Conservation (phyloP, 805 yeast species). For the Lachancea thermotolerans region DNA sequence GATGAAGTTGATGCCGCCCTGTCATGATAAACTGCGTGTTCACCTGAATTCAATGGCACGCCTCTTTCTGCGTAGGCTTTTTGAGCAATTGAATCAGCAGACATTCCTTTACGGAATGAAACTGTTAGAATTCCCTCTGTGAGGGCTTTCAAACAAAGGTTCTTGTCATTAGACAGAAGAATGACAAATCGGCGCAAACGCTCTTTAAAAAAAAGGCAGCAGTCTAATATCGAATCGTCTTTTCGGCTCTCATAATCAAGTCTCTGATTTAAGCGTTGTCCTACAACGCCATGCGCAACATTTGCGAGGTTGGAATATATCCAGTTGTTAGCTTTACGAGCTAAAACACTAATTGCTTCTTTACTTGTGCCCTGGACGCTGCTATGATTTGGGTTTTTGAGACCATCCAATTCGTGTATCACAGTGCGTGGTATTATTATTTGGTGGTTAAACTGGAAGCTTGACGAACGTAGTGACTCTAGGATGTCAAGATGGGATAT, state of each 20-base stretch:
- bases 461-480: slow-evolving; percentile 40
- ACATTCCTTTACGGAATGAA: slow-evolving; percentile 38
- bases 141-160: slow-evolving; percentile 72
- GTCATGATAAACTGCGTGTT: not conserved
- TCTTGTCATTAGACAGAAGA: slow-evolving; percentile 74
- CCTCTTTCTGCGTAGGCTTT: slow-evolving; percentile 35
- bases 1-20: not conserved
- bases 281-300: slow-evolving; percentile 44
- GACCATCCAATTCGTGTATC: slow-evolving; percentile 73
- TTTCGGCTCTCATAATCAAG: slow-evolving; percentile 41
- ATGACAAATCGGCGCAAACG: slow-evolving; percentile 42
- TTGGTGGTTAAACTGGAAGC: slow-evolving; percentile 38
- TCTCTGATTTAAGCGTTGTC: slow-evolving; percentile 55
- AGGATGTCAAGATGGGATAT: slow-evolving; percentile 59
- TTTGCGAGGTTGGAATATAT: slow-evolving; percentile 54
- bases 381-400: slow-evolving; percentile 43
- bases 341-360: slow-evolving; percentile 45
- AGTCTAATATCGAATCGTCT: slow-evolving; percentile 83
- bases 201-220: slow-evolving; percentile 59
- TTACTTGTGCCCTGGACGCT: slow-evolving; percentile 1
- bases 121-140: slow-evolving; percentile 61
- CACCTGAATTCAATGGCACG: not conserved
- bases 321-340: slow-evolving; percentile 77
- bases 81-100: slow-evolving; percentile 40
- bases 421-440: slow-evolving; percentile 68